Conservation (phyloP, 306 rosid species). For the Cucumis melo region DNA sequence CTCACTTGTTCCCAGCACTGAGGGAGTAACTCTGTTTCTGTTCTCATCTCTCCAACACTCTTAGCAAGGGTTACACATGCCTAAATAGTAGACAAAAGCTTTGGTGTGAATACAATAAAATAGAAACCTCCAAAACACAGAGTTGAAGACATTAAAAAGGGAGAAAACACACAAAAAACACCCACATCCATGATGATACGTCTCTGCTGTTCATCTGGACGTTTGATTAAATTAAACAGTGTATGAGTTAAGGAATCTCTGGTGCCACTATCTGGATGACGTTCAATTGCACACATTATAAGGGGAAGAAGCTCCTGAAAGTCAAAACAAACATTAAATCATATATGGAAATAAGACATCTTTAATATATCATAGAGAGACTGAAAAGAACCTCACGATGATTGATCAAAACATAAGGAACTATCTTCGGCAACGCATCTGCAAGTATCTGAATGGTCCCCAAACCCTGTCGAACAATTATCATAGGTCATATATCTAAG, state of each 20-base stretch:
- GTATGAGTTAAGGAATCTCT: slow-evolving; percentile 98
- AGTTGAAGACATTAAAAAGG: not conserved
- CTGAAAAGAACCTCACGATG: slow-evolving; percentile 74
- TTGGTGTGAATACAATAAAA: slow-evolving; percentile 5
- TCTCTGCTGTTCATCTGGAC: slow-evolving; percentile 93
- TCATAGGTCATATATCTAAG: slow-evolving; percentile 10
- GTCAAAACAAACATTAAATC: not conserved
- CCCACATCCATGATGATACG: slow-evolving; percentile 93
- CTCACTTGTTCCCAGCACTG: slow-evolving; percentile 99
- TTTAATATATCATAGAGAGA: not conserved
- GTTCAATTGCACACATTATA: slow-evolving; percentile 95
- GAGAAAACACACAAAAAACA: too few relatives aligned
- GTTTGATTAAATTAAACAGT: slow-evolving; percentile 88
- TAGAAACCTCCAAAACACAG: not conserved
- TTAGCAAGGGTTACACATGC: slow-evolving; percentile 90
- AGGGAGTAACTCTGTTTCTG: slow-evolving; percentile 95
- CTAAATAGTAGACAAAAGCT: slow-evolving; percentile 31
- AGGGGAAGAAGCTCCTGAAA: slow-evolving; percentile 92
- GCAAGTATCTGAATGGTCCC: slow-evolving; percentile 88
- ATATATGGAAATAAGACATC: slow-evolving; percentile 6
- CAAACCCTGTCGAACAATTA: slow-evolving; percentile 48
- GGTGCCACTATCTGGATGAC: slow-evolving; percentile 84
- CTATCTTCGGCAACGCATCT: slow-evolving; percentile 92
- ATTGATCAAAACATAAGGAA: slow-evolving; percentile 93
- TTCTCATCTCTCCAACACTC: slow-evolving; percentile 97